Base-by-base conservation (phyloP, 495 filamentous ascomycete species). In the Penicillium lagena region DNA sequence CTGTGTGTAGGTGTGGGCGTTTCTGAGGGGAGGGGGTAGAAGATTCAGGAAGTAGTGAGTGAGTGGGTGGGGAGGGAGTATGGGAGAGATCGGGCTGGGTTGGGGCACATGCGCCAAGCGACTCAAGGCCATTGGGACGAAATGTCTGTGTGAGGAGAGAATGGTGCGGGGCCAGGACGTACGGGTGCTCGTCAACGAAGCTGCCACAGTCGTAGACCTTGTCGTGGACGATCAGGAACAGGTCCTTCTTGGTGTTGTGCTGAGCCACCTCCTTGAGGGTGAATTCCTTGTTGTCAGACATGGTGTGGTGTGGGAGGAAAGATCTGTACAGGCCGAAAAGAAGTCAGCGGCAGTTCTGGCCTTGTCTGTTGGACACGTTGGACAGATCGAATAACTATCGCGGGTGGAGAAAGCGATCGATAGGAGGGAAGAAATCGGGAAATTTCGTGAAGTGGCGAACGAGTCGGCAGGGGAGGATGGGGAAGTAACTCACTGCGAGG, bases 171-270 rank as follows among this genome's bases (percentile, higher is more conserved):
- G 37, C 29, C 22, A 22, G 22, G 22, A 90, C 93, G 68, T 89
- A 98, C 91, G 94, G 94, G 72, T 99, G 94, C 82, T 99, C 94
- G 64, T 97, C 91, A 45, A 97, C 76, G 72, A 99, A 99, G 61
- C 79, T 86, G 51, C 78, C 77, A 54, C 75, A 64, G 63, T 95
- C 82, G 79, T 96, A 99, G 68, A 99, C 84, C 74, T 94, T 91
- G 68, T 96, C 91, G 75, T 97, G 89, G 58, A 97, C 78, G 45
- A 96, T 85, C 50, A 96, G 52, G 72, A 79, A 94, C 38, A 96
- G 77, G 62, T 97, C 89, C 80, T 96, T 97, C 83, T 97, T 97
- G 61, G 81, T 83, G 71, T 82, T 86, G 76, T 99, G 94, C 61
- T 77, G 78, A 48, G 86, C 75, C 63, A 96, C 81, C 55, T 97